Conservation (phyloP, 1,284 basidiomycete genomes). For the Agaricales sp. region DNA sequence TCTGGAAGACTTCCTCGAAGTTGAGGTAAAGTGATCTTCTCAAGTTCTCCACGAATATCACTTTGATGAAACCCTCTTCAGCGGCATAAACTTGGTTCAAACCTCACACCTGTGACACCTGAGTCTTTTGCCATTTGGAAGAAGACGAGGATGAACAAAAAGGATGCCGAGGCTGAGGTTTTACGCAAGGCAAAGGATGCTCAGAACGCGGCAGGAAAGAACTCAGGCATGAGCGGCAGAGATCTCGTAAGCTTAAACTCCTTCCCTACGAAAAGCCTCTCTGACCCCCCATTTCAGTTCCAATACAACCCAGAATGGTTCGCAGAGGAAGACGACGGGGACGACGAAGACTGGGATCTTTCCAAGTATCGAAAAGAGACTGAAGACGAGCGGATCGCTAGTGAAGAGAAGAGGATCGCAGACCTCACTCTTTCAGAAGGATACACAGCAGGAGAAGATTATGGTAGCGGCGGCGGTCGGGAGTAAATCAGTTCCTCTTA, state of each 20-base stretch:
- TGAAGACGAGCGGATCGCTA: conserved; percentile 46
- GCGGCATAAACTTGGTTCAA: conserved; percentile 89
- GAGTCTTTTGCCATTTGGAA: conserved; percentile 96
- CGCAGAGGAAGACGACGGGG: conserved; percentile 72
- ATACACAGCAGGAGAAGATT: neutral
- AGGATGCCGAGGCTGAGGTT: conserved; percentile 77
- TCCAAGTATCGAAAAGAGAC: conserved; percentile 50
- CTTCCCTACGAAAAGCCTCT: conserved; percentile 8
- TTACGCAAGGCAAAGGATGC: conserved; percentile 78
- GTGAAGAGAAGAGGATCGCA: conserved; percentile 21
- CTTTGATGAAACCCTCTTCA: conserved; percentile 19
- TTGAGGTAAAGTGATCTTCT: conserved; percentile 54
- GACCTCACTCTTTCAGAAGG: conserved; percentile 6
- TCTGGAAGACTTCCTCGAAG: conserved; percentile 95
- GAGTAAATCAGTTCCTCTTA: too few relatives aligned
- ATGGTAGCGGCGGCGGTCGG: neutral
- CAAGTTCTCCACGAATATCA: conserved; percentile 1
- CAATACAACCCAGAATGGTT: conserved; percentile 96
- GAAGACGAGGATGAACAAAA: conserved; percentile 88
- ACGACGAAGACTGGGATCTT: conserved; percentile 62
- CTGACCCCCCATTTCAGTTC: conserved; percentile 44
- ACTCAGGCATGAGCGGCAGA: conserved; percentile 87
- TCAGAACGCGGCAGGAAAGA: conserved; percentile 85
- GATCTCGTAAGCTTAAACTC: conserved; percentile 62
- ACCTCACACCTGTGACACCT: conserved; percentile 92